Conservation (phyloP, 2,329 filamentous ascomycete species). For the Tolypocladium sp. region DNA sequence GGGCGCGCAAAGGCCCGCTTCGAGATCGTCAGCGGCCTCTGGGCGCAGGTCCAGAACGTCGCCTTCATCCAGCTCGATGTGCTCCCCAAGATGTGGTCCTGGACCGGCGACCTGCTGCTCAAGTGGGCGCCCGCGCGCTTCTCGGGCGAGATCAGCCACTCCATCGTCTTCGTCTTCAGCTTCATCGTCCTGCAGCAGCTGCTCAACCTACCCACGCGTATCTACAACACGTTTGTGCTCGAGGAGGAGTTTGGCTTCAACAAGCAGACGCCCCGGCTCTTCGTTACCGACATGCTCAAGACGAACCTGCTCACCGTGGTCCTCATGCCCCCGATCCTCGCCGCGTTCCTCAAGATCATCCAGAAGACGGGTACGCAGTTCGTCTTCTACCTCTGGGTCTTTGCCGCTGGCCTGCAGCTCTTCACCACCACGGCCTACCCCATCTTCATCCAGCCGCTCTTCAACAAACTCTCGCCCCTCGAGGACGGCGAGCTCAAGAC, state of each 20-base stretch:
- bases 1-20: constrained; percentile 93
- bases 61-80: constrained; percentile 85
- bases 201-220: constrained; percentile 68
- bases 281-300: constrained; percentile 86
- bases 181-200: constrained; percentile 77
- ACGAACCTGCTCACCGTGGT: constrained; percentile 71
- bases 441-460: constrained; percentile 84
- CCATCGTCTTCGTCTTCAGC: constrained; percentile 81
- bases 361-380: constrained; percentile 89
- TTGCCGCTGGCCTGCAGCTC: constrained; percentile 80
- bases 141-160: constrained; percentile 87
- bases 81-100: constrained; percentile 81
- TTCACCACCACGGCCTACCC: constrained; percentile 96
- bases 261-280: constrained; percentile 87
- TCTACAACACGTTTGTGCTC: constrained; percentile 92
- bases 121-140: constrained; percentile 69
- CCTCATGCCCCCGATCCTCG: constrained; percentile 79
- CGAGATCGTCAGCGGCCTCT: constrained; percentile 70
- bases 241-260: constrained; percentile 99
- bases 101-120: constrained; percentile 67
- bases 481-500: constrained; percentile 82
- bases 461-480: constrained; percentile 95
- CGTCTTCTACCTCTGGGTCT: constrained; percentile 97
- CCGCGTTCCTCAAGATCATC: constrained; percentile 87
- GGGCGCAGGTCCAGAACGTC: constrained; percentile 79